A percentile compares a stretch with the other conserved stretches of the same genome.
Conservation (phyloP, 371 early-diverging fungal species). For the Sporodiniella umbellata region DNA sequence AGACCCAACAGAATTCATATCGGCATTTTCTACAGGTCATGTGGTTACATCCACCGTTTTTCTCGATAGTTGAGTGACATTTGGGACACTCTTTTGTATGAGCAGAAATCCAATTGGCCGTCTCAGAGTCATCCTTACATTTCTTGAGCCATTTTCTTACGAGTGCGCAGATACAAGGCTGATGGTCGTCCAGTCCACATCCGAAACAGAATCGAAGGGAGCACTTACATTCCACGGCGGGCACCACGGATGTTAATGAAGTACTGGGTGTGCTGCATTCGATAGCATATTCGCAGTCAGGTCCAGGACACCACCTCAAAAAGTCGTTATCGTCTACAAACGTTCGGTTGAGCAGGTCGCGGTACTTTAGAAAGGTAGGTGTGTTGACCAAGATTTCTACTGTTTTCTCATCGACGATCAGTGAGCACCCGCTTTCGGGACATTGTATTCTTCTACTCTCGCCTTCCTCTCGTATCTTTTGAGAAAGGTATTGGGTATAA, state of each 20-base stretch:
- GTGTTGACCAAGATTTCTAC: constrained; percentile 63
- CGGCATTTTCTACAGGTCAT: constrained; percentile 90
- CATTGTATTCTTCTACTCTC: constrained; percentile 86
- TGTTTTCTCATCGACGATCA: constrained; percentile 79
- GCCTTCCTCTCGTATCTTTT: constrained; percentile 87
- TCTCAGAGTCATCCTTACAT: constrained; percentile 96
- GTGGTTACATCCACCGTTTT: constrained; percentile 96
- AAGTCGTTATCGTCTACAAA: constrained; percentile 86
- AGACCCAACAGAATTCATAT: constrained; percentile 92
- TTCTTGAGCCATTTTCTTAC: constrained; percentile 92
- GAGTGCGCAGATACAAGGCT: constrained; percentile 86
- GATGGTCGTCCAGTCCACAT: constrained; percentile 87
- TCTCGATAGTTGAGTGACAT: constrained; percentile 93
- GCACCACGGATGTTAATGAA: constrained; percentile 72
- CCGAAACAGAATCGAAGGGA: constrained; percentile 91
- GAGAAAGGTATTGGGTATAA: constrained; percentile 77
- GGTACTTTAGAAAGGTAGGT: constrained; percentile 59
- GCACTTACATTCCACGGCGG: constrained; percentile 85
- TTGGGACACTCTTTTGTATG: constrained; percentile 96
- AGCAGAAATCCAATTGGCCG: constrained; percentile 95
- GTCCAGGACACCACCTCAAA: constrained; percentile 94
- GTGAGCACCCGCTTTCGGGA: constrained; percentile 72
- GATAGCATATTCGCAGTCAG: constrained; percentile 92
- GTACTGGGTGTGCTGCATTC: constrained; percentile 79
- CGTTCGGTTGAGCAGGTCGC: constrained; percentile 74